Conservation (phyloP, 2,329 filamentous ascomycete genomes). For the Ceratocystis eucalypticola region DNA sequence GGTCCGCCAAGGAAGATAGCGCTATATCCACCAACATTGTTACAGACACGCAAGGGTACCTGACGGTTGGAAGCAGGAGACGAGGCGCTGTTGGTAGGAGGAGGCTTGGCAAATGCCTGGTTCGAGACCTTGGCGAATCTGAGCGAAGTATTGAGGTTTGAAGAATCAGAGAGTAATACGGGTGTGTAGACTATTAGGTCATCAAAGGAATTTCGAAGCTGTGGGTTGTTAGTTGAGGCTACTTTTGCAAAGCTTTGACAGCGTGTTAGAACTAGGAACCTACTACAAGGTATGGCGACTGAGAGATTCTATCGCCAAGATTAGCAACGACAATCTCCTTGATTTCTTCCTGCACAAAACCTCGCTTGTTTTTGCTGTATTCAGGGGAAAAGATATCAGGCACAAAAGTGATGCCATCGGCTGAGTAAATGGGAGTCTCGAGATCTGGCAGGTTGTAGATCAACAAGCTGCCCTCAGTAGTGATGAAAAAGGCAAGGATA, state of each 20-base stretch:
- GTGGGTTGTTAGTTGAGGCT: slow-evolving; percentile 29
- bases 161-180: slow-evolving; percentile 35
- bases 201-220: slow-evolving; percentile 59
- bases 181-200: slow-evolving; percentile 84
- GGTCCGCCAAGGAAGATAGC: slow-evolving; percentile 70
- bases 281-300: slow-evolving; percentile 70
- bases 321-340: slow-evolving; percentile 74
- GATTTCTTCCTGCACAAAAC: slow-evolving; percentile 57
- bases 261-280: slow-evolving; percentile 25
- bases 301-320: slow-evolving; percentile 59
- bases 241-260: not conserved
- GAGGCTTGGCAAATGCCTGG: slow-evolving; percentile 32
- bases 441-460: slow-evolving; percentile 66
- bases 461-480: slow-evolving; percentile 58
- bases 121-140: slow-evolving; percentile 67
- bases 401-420: slow-evolving; percentile 64
- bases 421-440: slow-evolving; percentile 54
- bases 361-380: slow-evolving; percentile 52
- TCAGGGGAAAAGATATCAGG: slow-evolving; percentile 63
- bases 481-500: slow-evolving; percentile 65
- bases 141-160: slow-evolving; percentile 43
- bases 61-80: slow-evolving; percentile 34
- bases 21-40: slow-evolving; percentile 62
- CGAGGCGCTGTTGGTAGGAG: slow-evolving; percentile 38
- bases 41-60: slow-evolving; percentile 43